Evolutionary conservation across 495 filamentous ascomycete species (phyloP).

Genomic region (Penicillium coffeae): DNA sequence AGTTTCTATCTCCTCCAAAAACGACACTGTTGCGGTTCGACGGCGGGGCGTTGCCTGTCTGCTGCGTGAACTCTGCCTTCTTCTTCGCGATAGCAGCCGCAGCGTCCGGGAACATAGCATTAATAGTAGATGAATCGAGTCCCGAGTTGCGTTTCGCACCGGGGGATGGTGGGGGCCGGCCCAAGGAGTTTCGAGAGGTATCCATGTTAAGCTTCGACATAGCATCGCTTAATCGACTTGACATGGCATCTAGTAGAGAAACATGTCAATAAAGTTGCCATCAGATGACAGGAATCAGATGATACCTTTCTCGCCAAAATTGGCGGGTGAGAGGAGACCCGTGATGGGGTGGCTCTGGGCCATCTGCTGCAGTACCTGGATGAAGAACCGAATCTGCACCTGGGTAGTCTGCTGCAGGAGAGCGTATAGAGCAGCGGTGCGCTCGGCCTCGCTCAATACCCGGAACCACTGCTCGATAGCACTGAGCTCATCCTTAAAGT

Average conservation of each 20-base stretch:
- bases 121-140: constrained; percentile 88
- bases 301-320: constrained; percentile 89
- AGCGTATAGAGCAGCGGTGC: constrained; percentile 92
- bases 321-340: constrained; percentile 88
- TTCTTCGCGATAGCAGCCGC: constrained; percentile 96
- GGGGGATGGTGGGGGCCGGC: constrained; percentile 71
- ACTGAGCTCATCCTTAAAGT: constrained; percentile 98
- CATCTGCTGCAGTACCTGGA: constrained; percentile 98
- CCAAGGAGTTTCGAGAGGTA: constrained; percentile 79
- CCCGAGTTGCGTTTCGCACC: constrained; percentile 85
- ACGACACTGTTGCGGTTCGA: constrained; percentile 92
- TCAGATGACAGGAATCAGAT: constrained; percentile 3
- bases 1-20: constrained; percentile 75
- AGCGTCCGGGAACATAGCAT: constrained; percentile 98
- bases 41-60: constrained; percentile 82
- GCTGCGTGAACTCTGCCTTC: constrained; percentile 93
- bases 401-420: constrained; percentile 97
- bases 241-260: constrained; percentile 77
- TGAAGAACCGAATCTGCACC: constrained; percentile 98
- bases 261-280: not conserved
- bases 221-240: constrained; percentile 92
- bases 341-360: constrained; percentile 97
- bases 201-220: constrained; percentile 91
- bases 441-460: constrained; percentile 92
- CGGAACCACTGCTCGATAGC: constrained; percentile 99